Conservation (phyloP, 2,329 filamentous ascomycete species). For the Lithohypha guttulata region DNA sequence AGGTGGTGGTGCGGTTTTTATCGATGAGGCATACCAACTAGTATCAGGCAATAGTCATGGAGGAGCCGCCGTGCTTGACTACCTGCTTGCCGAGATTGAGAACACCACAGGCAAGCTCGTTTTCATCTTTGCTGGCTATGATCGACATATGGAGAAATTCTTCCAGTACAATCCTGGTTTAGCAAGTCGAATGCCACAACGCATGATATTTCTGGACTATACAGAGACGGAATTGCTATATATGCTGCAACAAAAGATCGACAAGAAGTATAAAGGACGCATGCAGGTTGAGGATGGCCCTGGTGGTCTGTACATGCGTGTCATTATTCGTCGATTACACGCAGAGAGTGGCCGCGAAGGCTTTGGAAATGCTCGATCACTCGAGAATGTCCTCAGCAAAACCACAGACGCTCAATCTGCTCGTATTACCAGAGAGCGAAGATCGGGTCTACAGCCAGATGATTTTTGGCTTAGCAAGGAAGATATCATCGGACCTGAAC, state of each 20-base stretch:
- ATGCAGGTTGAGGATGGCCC: constrained; percentile 53
- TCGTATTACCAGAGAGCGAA: constrained; percentile 42
- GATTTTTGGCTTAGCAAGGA: constrained; percentile 52
- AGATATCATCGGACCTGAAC: constrained; percentile 63
- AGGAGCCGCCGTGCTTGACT: constrained; percentile 57
- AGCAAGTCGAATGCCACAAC: constrained; percentile 55
- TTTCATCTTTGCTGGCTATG: constrained; percentile 64
- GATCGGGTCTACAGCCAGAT: constrained; percentile 35
- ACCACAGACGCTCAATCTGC: constrained; percentile 50
- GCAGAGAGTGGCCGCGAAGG: constrained; percentile 52
- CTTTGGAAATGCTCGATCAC: constrained; percentile 61
- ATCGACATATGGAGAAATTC: constrained; percentile 64
- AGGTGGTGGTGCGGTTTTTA: constrained; percentile 61
- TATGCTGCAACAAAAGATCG: constrained; percentile 49
- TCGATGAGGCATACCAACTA: constrained; percentile 71
- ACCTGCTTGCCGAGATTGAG: constrained; percentile 60
- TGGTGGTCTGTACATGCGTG: constrained; percentile 52
- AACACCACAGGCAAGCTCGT: constrained; percentile 59
- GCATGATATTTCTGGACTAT: constrained; percentile 60
- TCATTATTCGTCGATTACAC: constrained; percentile 52
- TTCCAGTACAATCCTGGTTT: constrained; percentile 65
- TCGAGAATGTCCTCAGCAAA: constrained; percentile 50
- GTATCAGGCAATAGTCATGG: constrained; percentile 46
- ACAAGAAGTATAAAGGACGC: constrained; percentile 40
- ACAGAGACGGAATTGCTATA: constrained; percentile 50